Percentiles rank a stretch among this genome's conserved stretches.
phyloP scores from a whole-genome alignment of 1,284 basidiomycete genomes.

The Caloboletus firmus region DNA sequence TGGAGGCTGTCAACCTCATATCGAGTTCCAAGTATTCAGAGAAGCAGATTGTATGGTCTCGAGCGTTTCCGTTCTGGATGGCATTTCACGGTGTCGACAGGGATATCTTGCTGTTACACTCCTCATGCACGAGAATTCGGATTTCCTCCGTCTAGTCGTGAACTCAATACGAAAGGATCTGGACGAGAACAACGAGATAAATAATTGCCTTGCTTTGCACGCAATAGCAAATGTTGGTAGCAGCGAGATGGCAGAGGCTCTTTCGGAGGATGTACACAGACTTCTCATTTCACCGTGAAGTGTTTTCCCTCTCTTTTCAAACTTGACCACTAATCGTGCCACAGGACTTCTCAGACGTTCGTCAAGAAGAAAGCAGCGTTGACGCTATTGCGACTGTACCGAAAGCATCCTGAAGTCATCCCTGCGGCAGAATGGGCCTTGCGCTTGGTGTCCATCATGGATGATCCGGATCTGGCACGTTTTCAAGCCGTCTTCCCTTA shows the following conservation, averaged over 20 bases:
- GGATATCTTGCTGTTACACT: constrained; percentile 97
- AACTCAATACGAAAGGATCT: constrained; percentile 98
- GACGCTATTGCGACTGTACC: constrained; percentile 88
- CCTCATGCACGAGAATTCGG: constrained; percentile 98
- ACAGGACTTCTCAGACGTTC: constrained; percentile 89
- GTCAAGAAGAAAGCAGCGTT: constrained; percentile 99
- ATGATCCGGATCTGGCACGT: constrained; percentile 82
- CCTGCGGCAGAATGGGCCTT: constrained; percentile 94
- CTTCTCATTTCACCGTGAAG: constrained; percentile 92
- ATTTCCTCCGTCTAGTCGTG: constrained; percentile 92
- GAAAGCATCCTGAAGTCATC: constrained; percentile 94
- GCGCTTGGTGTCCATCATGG: constrained; percentile 93
- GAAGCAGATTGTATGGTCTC: constrained; percentile 88
- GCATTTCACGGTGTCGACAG: constrained; percentile 42
- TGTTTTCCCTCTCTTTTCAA: constrained; percentile 17
- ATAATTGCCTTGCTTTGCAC: constrained; percentile 95
- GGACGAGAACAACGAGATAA: constrained; percentile 92
- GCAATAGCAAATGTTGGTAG: constrained; percentile 98
- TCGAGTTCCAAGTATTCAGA: constrained; percentile 95
- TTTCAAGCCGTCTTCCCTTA: not conserved
- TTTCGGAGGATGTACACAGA: constrained; percentile 91
- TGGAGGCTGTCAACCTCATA: constrained; percentile 99
- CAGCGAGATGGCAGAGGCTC: constrained; percentile 96
- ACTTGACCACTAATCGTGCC: constrained; percentile 9
- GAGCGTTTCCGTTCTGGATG: not conserved